Evolutionary conservation across 257 asterid species (phyloP).

Genomic region (Capsicum chinense): DNA sequence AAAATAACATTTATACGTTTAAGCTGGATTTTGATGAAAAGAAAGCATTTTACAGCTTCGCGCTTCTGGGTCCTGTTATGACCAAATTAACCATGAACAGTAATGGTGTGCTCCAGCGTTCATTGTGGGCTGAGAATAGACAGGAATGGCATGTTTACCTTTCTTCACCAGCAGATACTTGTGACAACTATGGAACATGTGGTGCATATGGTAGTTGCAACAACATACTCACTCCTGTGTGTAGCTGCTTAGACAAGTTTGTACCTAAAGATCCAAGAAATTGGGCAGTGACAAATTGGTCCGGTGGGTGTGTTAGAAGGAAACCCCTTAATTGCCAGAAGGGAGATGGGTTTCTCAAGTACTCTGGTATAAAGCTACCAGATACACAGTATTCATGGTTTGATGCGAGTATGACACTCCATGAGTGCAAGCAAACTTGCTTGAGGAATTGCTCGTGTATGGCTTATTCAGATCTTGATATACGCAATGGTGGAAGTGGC

Average conservation of each 20-base stretch:
- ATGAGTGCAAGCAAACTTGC: conserved; percentile 39
- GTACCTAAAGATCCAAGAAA: conserved; percentile 34
- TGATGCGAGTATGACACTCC: conserved; percentile 33
- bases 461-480: conserved; percentile 39
- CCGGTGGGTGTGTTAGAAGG: conserved; percentile 39
- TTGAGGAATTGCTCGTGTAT: conserved; percentile 44
- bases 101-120: conserved; percentile 28
- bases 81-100: conserved; percentile 32
- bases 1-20: not conserved
- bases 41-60: not conserved
- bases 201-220: conserved; percentile 42
- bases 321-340: conserved; percentile 37
- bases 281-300: conserved; percentile 41
- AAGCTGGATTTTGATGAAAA: conserved; percentile 19
- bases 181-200: conserved; percentile 44
- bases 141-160: conserved; percentile 32
- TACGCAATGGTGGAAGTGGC: conserved; percentile 41
- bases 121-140: conserved; percentile 31
- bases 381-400: conserved; percentile 36
- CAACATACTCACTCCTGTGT: conserved; percentile 34
- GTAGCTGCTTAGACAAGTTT: conserved; percentile 43
- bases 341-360: conserved; percentile 35
- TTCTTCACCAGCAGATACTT: conserved; percentile 37
- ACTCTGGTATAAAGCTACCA: conserved; percentile 41
- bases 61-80: conserved; percentile 27